Evolutionary conservation across 306 rosid genomes (phyloP).

Genomic region (Geum urbanum): DNA sequence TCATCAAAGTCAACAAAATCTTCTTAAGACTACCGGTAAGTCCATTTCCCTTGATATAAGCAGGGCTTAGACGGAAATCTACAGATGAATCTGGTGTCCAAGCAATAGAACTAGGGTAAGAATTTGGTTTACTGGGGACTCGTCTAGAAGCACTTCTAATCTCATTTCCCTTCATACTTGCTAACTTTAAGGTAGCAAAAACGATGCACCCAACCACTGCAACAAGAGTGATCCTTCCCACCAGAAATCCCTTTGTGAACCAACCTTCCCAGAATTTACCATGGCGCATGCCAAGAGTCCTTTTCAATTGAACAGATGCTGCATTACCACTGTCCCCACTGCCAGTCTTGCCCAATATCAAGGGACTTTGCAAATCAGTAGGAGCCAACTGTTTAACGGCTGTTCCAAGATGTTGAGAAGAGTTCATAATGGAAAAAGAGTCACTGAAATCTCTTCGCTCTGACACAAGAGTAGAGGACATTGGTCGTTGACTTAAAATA

Average conservation of each 20-base stretch:
- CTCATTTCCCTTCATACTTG: constrained; percentile 42
- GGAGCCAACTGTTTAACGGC: constrained; percentile 85
- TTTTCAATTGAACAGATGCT: constrained; percentile 63
- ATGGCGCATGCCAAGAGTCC: constrained; percentile 58
- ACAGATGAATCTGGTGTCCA: constrained; percentile 47
- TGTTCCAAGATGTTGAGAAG: constrained; percentile 62
- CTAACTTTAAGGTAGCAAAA: constrained; percentile 59
- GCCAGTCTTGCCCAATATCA: constrained; percentile 51
- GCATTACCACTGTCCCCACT: constrained; percentile 35
- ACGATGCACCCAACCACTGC: constrained; percentile 66
- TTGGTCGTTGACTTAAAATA: constrained; percentile 59
- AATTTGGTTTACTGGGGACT: constrained; percentile 36
- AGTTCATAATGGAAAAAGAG: constrained; percentile 48
- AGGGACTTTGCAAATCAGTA: constrained; percentile 59
- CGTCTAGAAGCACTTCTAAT: constrained; percentile 39
- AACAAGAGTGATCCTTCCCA: constrained; percentile 43
- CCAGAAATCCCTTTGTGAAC: constrained; percentile 35
- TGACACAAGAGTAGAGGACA: constrained; percentile 48
- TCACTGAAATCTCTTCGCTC: constrained; percentile 60
- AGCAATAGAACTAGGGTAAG: constrained; percentile 27
- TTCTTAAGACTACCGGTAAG: constrained; percentile 46
- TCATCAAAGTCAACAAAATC: constrained; percentile 41
- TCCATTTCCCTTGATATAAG: constrained; percentile 45
- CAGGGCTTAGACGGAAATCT: constrained; percentile 45
- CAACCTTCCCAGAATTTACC: constrained; percentile 51